Evolutionary conservation across 306 rosid species (phyloP).

Genomic region (Prunus padus): DNA sequence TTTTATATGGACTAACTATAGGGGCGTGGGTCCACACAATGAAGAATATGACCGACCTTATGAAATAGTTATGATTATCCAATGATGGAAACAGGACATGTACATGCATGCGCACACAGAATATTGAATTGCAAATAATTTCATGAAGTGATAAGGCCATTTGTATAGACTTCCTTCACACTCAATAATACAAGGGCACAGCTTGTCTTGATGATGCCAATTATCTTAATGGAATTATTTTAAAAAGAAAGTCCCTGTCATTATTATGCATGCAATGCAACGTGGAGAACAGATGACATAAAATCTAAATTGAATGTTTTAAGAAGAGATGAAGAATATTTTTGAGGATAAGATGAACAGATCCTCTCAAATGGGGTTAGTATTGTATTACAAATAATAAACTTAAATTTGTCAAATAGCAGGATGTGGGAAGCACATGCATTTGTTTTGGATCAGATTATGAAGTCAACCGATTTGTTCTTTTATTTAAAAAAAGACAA

Average conservation of each 20-base stretch:
- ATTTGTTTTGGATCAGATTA: conserved; percentile 6
- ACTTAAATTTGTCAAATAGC: background rate
- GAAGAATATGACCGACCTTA: background rate
- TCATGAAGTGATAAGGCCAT: background rate
- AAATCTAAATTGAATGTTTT: background rate
- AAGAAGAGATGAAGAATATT: background rate
- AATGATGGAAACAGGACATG: background rate
- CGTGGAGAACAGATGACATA: background rate
- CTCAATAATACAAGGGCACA: background rate
- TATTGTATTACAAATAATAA: background rate
- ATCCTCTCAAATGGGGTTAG: background rate
- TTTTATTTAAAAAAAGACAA: no score
- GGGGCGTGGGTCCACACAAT: background rate
- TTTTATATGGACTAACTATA: background rate
- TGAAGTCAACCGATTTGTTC: conserved; percentile 4
- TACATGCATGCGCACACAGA: background rate
- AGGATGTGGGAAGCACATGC: conserved; percentile 11
- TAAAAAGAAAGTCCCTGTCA: no score
- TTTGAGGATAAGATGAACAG: background rate
- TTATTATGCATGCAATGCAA: no score
- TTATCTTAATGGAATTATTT: background rate
- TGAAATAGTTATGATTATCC: background rate
- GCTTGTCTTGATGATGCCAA: background rate
- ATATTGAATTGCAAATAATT: background rate
- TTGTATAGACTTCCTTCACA: background rate